Base-by-base conservation (phyloP, 2,329 filamentous ascomycete species). In the Magnaporthiopsis rhizophila region DNA sequence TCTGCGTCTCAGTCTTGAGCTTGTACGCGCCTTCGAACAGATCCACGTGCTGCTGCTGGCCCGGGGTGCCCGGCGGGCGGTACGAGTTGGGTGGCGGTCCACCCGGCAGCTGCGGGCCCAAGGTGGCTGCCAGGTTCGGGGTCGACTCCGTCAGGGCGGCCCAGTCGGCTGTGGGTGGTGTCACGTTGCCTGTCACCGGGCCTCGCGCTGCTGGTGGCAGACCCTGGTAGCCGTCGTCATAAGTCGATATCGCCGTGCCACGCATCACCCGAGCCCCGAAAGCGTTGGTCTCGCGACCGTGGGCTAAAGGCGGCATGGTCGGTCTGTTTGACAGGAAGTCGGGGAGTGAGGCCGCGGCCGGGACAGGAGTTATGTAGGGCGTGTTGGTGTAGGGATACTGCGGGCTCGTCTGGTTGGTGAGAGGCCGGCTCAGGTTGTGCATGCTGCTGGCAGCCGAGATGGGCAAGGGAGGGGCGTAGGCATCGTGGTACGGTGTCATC, bases 21-120 rank as follows among this genome's bases (percentile, higher is more conserved):
- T 59, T 61, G 26, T 65, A 64, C 1, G 67, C 68, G 5, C 69
- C 70, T 30, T 71, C 68, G 15, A 70, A 60, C 18, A 71, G 61
- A 53, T 71, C 70, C 30, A 69, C 64, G 38, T 71, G 68, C 13
- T 64, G 58, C 28, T 71, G 68, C 13, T 64, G 58, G 36, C 63
- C 65, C 21, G 58, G 59, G 21, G 53, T 32, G 13, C 62, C 32
- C 21, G 15, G 45, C n/a, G 62, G 62, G 32, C 61, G 62, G 65
- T 65, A 62, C 26, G 50, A 38, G 18, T 26, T 59, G n/a, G 50
- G 56, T 13, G 63, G 62, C 28, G 60, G 62, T 30, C 45, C 58
- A n/a, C 36, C 53, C 28, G 32, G 26, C 50, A 62, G 30, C 21
- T 21, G 21, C n/a, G 24, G 30, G 21, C 30, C 18, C 34, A 65